Conservation (phyloP, 2,329 filamentous ascomycete genomes). For the Hypoxylon rubiginosum region DNA sequence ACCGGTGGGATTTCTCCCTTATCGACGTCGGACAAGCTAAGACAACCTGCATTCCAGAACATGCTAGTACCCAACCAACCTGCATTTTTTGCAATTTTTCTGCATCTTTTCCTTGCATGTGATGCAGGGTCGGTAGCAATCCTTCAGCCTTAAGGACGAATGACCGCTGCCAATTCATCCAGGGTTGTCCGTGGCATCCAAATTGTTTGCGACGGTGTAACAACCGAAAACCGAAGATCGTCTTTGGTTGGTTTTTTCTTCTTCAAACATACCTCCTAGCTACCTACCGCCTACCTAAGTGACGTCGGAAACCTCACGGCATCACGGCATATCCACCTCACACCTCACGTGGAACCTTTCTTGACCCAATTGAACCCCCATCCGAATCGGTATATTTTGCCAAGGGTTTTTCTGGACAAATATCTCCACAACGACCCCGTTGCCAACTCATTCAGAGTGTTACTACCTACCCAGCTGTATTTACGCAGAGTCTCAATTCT, state of each 20-base stretch:
- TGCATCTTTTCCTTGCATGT: conserved; percentile 36
- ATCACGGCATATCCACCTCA: conserved; percentile 22
- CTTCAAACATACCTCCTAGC: conserved; percentile 17
- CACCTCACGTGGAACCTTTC: conserved; percentile 26
- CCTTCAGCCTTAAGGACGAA: conserved; percentile 40
- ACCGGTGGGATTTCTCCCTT: conserved; percentile 14
- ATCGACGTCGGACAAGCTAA: conserved; percentile 8
- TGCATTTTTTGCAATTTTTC: conserved; percentile 1
- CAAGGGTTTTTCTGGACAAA: conserved; percentile 16
- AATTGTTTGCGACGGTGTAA: conserved; percentile 1
- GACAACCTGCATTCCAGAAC: conserved; percentile 37
- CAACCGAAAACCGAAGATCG: too few relatives aligned
- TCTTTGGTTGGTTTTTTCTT: too few relatives aligned
- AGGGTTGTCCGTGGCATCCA: conserved; percentile 2
- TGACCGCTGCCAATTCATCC: conserved; percentile 17
- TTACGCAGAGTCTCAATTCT: too few relatives aligned
- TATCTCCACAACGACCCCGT: conserved; percentile 20
- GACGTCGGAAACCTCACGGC: conserved; percentile 27
- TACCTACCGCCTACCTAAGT: too few relatives aligned
- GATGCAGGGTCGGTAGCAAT: conserved; percentile 24
- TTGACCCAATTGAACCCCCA: conserved; percentile 32
- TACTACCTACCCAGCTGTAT: not conserved
- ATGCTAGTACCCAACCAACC: conserved; percentile 35
- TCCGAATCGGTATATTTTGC: conserved; percentile 21
- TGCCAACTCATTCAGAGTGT: conserved; percentile 11